These are phyloP conservation scores for Chaetomium strumarium DNA, from an alignment of 2,329 filamentous ascomycete genomes.

Conservation along the genomic window DNA sequence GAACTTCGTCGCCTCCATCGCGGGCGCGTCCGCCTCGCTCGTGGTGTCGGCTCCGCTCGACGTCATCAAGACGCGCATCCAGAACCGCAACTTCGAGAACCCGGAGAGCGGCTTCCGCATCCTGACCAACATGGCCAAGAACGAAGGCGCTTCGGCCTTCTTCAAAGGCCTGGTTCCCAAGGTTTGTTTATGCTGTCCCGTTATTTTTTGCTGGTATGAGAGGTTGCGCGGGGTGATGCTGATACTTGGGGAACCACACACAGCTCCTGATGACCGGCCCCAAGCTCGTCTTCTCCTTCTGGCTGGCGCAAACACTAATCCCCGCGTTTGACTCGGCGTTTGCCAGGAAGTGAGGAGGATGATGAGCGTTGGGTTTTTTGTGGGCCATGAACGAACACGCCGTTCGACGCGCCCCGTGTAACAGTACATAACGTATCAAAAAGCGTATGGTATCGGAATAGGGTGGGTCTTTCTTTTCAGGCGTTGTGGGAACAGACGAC, in stretches of 20 bases:
- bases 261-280: conserved; percentile 95
- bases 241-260: conserved; percentile 4
- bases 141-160: conserved; percentile 81
- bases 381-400: not conserved
- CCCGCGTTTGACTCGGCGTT: conserved; percentile 67
- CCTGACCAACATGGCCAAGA: conserved; percentile 83
- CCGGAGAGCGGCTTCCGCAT: conserved; percentile 92
- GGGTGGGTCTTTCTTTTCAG: conserved; percentile 10
- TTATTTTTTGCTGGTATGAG: not conserved
- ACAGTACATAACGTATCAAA: conserved; percentile 1
- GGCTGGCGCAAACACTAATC: conserved; percentile 97
- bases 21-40: conserved; percentile 89
- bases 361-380: not conserved
- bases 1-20: conserved; percentile 96
- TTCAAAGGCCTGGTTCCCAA: conserved; percentile 98
- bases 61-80: conserved; percentile 96
- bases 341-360: conserved; percentile 25
- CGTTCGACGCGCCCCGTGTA: conserved; percentile 1
- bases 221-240: not conserved
- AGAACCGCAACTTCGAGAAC: conserved; percentile 98
- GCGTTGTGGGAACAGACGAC: conserved; percentile 11
- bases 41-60: conserved; percentile 93
- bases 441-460: conserved; percentile 6
- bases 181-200: conserved; percentile 36
- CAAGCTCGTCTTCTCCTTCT: conserved; percentile 99